These are phyloP conservation scores for Puccinia coronata DNA, from an alignment of 1,284 basidiomycete genomes.

Conservation along the genomic window DNA sequence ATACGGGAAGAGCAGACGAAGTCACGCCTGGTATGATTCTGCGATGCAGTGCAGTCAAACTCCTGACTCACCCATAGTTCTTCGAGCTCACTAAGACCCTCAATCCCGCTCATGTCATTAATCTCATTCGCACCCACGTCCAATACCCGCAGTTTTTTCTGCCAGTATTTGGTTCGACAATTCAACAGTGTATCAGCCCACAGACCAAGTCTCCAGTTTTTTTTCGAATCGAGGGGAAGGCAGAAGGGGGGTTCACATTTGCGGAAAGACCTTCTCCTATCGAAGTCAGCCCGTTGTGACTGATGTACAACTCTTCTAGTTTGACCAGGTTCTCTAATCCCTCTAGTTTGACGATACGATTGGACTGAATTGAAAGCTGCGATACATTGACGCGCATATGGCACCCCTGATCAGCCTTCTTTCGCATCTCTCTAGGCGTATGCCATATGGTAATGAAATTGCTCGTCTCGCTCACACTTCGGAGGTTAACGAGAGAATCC, in stretches of 20 bases:
- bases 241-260: constrained; percentile 23
- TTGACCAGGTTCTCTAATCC: constrained; percentile 55
- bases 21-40: no score
- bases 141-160: constrained; percentile 55
- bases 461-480: constrained; percentile 1
- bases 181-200: not conserved
- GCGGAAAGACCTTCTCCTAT: constrained; percentile 39
- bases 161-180: no score
- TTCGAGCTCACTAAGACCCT: constrained; percentile 54
- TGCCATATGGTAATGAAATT: not conserved
- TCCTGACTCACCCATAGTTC: constrained; percentile 57
- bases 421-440: constrained; percentile 47
- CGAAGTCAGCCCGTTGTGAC: constrained; percentile 57
- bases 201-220: not conserved
- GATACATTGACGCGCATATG: constrained; percentile 52
- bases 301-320: constrained; percentile 58
- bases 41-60: not conserved
- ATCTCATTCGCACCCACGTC: constrained; percentile 58
- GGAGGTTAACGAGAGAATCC: constrained; percentile 25
- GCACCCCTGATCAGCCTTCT: not conserved
- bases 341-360: constrained; percentile 57
- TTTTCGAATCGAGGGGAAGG: not conserved
- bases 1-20: not conserved
- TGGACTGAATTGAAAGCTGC: constrained; percentile 58
- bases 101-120: constrained; percentile 54